Base-by-base conservation (phyloP, 805 yeast genomes). In the Starmerella roubikii region DNA sequence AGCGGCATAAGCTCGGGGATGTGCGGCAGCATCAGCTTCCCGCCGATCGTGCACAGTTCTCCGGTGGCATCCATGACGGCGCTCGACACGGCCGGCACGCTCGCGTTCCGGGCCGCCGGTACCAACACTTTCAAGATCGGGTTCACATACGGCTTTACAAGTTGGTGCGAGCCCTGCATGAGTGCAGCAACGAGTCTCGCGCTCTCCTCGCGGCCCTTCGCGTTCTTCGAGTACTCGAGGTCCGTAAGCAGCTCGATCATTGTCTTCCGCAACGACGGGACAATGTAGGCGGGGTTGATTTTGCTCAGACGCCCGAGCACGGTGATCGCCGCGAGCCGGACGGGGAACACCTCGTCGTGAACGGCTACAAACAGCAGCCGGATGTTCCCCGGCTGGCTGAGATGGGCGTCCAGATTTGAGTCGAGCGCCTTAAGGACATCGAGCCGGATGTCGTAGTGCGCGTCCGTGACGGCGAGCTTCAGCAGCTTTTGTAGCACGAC, bases 281-380 rank as follows among this genome's bases (percentile, higher is more conserved):
- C 85, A 46, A 91, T 82, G 57, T 84, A 88, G 0, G 98, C 96
- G 0, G 99, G 97, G 52, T 91, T 91, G 30, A 84, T 78, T 2
- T 73, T 61, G 0, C 94, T 78, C 15, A 91, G 60, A 40, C 96
- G 68, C 3, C 98, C 97, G 42, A 91, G 72, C 10, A 86, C 69
- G 35, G 68, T 68, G 25, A 88, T 72, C 0, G 94, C 79, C 13
- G 74, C 79, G 50, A 80, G 75, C 39, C 94, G 71, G 10, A 91
- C 79, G 10, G 74, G 75, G 54, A 91, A 91, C 2, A 71, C 72
- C 57, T 88, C 97, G 59, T 91, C 99, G 54, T 91, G 82, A 40
- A 88, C 62, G 0, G 95, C 88, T 65, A 86, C 81, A 52, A 88
- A 83, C 18, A 91, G 64, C 12, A 86, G 60, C 39, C 83, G 68